phyloP scores from a whole-genome alignment of 805 yeast species.

The Kodamaea laetipori region DNA sequence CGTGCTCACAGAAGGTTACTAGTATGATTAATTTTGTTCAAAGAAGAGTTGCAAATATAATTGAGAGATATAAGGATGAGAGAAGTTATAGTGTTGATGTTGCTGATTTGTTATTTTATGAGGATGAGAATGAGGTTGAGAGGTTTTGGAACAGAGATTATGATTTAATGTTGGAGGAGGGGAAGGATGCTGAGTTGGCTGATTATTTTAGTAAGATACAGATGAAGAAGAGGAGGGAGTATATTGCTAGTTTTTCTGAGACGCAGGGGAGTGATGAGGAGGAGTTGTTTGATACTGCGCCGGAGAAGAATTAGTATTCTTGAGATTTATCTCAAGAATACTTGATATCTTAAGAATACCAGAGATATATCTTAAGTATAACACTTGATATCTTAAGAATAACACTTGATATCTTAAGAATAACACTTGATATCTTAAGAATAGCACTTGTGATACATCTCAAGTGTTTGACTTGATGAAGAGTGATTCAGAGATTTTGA shows the following conservation, averaged over 20 bases:
- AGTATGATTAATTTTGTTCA: slow-evolving; percentile 7
- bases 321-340: no score
- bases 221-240: background rate
- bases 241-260: background rate
- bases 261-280: slow-evolving; percentile 4
- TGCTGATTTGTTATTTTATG: background rate
- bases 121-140: background rate
- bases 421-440: no score
- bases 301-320: no score
- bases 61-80: slow-evolving; percentile 2
- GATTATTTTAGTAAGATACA: background rate
- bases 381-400: no score
- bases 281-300: slow-evolving; percentile 7
- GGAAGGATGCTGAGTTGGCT: slow-evolving; percentile 1
- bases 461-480: no score
- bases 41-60: background rate
- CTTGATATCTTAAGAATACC: no score
- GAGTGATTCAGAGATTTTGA: no score
- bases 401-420: no score
- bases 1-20: slow-evolving; percentile 11
- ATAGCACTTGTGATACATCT: no score
- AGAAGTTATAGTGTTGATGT: background rate
- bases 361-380: no score
- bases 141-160: slow-evolving; percentile 3
- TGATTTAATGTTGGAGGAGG: slow-evolving; percentile 7